Evolutionary conservation across 495 filamentous ascomycete species (phyloP), one percentile per base, ranked within the genome.

Genomic region (Symbiotaphrina buchneri): DNA sequence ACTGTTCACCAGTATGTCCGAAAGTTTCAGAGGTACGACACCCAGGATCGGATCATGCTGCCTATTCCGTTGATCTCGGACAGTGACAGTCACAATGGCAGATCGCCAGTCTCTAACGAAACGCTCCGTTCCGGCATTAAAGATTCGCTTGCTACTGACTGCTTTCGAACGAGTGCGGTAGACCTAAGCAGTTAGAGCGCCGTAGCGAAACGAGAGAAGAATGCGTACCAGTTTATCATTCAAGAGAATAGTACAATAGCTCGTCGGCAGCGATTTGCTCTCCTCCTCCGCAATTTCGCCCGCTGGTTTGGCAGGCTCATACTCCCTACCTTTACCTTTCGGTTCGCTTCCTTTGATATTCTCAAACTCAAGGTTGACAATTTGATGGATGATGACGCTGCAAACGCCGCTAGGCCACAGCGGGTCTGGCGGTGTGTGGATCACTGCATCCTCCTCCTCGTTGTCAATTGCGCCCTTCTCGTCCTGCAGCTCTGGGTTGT

Each of bases 101-200:
- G 75, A 83, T 28, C 82, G 62, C 85, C 85, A 95, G 47, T 95
- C 85, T 8, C 85, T 71, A n/a, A 94, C 61, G 41, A 95, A 95
- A 2, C 78, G 65, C 45, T 95, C 85, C 4, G 83, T 92, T 21
- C 85, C 85, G 10, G 85, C 84, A 41, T 94, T 91, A 57, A 91
- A 95, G 39, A 94, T 93, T 6, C 85, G 85, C 49, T 84, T 83
- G 27, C 76, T 84, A 39, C 77, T 90, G 8, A 91, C 71, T 17
- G 79, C 82, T 53, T 95, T 94, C 14, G 75, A 59, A 40, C 85
- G 70, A 19, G 85, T 95, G 38, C 81, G 76, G 54, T 93, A 95
- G 30, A 84, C 44, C 61, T 65, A 37, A 0, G 28, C 16, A 29
- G 18, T 15, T 19, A 7, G 27, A 18, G 6, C 14, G 15, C 8